Evolutionary conservation across 2,329 filamentous ascomycete genomes (phyloP).

Genomic region (Eutypella sp.): DNA sequence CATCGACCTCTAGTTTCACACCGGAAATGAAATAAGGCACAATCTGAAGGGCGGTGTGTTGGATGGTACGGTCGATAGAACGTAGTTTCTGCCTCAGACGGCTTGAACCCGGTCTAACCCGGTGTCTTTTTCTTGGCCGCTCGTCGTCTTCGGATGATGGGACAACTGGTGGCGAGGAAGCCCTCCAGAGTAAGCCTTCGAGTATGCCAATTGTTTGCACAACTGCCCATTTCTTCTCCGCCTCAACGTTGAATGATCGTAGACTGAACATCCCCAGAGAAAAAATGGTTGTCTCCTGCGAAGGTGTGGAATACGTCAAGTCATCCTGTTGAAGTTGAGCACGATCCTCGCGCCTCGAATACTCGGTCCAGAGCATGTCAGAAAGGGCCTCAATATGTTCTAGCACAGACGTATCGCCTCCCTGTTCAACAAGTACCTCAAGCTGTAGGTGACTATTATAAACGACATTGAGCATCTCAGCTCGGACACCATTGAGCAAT

Average conservation of each 20-base stretch:
- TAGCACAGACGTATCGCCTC: constrained; percentile 33
- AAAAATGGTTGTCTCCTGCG: constrained; percentile 40
- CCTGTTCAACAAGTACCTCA: constrained; percentile 47
- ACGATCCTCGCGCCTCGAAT: constrained; percentile 64
- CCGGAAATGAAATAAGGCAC: constrained; percentile 52
- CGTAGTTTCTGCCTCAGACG: constrained; percentile 46
- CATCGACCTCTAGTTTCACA: constrained; percentile 41
- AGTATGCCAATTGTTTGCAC: constrained; percentile 55
- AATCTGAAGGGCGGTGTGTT: constrained; percentile 51
- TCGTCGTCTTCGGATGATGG: constrained; percentile 26
- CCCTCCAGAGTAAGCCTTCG: constrained; percentile 41
- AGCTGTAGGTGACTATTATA: constrained; percentile 61
- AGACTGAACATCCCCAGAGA: constrained; percentile 48
- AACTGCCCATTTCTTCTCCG: constrained; percentile 56
- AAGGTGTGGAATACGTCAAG: constrained; percentile 51
- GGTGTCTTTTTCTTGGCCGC: constrained; percentile 49
- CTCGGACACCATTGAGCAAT: constrained; percentile 59
- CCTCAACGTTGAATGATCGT: constrained; percentile 45
- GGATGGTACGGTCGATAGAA: constrained; percentile 38
- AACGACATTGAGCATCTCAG: constrained; percentile 72
- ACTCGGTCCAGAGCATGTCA: constrained; percentile 72
- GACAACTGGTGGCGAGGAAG: constrained; percentile 16
- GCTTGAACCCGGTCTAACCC: constrained; percentile 36
- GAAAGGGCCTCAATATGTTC: constrained; percentile 59
- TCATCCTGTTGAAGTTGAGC: constrained; percentile 77